These are phyloP conservation scores for Carpinus fangiana DNA, from an alignment of 306 rosid species.

Conservation along the genomic window DNA sequence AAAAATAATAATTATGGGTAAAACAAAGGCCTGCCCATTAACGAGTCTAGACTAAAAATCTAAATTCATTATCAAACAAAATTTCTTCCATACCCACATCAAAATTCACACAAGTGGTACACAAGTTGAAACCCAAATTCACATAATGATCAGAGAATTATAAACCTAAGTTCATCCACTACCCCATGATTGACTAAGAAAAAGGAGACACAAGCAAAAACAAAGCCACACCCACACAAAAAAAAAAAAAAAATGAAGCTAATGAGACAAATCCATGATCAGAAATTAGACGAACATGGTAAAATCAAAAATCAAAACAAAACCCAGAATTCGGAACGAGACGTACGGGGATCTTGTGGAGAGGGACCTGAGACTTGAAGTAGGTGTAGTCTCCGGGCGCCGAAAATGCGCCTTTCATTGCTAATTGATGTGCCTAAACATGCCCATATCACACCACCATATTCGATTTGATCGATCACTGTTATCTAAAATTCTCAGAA, in stretches of 20 bases:
- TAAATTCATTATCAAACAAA: neutral
- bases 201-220: neutral
- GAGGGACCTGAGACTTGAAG: slow-evolving; percentile 99
- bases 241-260: slow-evolving; percentile 14
- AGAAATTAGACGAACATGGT: neutral
- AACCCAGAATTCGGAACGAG: slow-evolving; percentile 7
- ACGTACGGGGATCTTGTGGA: slow-evolving; percentile 93
- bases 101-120: neutral
- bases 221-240: neutral
- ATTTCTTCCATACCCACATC: neutral
- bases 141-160: neutral
- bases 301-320: neutral
- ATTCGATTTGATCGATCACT: slow-evolving; percentile 25
- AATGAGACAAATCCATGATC: neutral
- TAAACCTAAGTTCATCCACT: neutral
- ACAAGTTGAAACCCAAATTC: neutral
- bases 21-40: neutral
- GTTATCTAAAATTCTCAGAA: neutral
- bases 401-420: slow-evolving; percentile 93
- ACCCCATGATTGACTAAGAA: neutral
- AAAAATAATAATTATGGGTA: neutral
- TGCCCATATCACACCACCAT: slow-evolving; percentile 33
- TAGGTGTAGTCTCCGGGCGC: slow-evolving; percentile 97
- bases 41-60: neutral
- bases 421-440: slow-evolving; percentile 29